Conservation (phyloP, 176 grass and related monocot species). For the Secale cereale region DNA sequence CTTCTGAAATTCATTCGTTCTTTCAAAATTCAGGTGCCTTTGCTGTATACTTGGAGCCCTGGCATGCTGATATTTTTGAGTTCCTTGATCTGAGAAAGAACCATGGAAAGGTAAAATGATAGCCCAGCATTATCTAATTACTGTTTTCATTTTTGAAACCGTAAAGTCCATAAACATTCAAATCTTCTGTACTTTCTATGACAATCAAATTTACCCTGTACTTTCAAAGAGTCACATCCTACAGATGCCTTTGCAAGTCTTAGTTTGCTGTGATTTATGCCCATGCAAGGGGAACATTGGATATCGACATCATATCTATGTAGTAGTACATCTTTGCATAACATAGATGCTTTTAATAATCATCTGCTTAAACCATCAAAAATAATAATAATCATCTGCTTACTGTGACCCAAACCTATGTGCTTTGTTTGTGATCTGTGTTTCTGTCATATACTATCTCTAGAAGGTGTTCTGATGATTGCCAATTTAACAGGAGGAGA, state of each 20-base stretch:
- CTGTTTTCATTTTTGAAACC: not conserved
- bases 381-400: not conserved
- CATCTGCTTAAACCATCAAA: not conserved
- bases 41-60: conserved; percentile 90
- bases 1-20: conserved; percentile 2
- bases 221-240: not conserved
- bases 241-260: not conserved
- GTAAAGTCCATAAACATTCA: not conserved
- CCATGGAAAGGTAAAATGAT: conserved; percentile 81
- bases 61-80: conserved; percentile 98
- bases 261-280: not conserved
- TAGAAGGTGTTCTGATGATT: not conserved
- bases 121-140: not conserved
- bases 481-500: conserved; percentile 73
- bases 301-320: not conserved
- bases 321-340: not conserved
- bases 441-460: not conserved
- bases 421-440: not conserved
- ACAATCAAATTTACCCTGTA: not conserved
- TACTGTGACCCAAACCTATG: not conserved
- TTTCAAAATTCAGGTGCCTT: conserved; percentile 67
- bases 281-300: not conserved
- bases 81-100: conserved; percentile 97
- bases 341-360: not conserved
- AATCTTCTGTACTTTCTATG: not conserved